A percentile compares a stretch with the other conserved stretches of the same genome.
Evolutionary conservation across 2,329 filamentous ascomycete genomes (phyloP).

Genomic region (Microdochium trichocladiopsis): DNA sequence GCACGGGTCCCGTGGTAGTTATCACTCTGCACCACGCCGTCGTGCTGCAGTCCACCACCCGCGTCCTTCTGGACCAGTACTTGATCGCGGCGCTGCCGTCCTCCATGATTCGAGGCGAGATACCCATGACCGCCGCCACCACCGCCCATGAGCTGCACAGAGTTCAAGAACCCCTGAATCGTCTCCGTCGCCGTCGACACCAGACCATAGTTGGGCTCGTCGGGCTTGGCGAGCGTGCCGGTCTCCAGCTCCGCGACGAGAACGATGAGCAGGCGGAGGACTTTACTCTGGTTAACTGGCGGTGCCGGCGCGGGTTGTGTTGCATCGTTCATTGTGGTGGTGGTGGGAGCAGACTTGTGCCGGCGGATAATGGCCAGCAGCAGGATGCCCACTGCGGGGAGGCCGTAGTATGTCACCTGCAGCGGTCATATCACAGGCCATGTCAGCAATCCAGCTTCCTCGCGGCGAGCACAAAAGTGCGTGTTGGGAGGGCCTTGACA

Average conservation of each 20-base stretch:
- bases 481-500: background rate
- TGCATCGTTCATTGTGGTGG: background rate
- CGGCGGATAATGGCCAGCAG: constrained; percentile 16
- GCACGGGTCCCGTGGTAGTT: too few relatives aligned
- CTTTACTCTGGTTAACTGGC: constrained; percentile 6
- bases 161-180: constrained; percentile 9
- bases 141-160: background rate
- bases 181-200: constrained; percentile 17
- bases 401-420: constrained; percentile 23
- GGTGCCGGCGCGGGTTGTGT: background rate
- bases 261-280: constrained; percentile 20
- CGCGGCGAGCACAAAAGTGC: constrained; percentile 8
- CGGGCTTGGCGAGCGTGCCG: constrained; percentile 15
- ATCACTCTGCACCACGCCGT: too few relatives aligned
- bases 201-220: constrained; percentile 19
- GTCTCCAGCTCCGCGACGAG: constrained; percentile 21
- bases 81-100: background rate
- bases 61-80: too few relatives aligned
- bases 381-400: constrained; percentile 24
- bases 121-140: background rate
- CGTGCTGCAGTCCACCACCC: too few relatives aligned
- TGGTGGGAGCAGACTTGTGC: background rate
- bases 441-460: too few relatives aligned
- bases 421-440: too few relatives aligned
- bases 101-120: background rate